phyloP scores from a whole-genome alignment of 2,329 filamentous ascomycete genomes.

The Fusarium sororula region DNA sequence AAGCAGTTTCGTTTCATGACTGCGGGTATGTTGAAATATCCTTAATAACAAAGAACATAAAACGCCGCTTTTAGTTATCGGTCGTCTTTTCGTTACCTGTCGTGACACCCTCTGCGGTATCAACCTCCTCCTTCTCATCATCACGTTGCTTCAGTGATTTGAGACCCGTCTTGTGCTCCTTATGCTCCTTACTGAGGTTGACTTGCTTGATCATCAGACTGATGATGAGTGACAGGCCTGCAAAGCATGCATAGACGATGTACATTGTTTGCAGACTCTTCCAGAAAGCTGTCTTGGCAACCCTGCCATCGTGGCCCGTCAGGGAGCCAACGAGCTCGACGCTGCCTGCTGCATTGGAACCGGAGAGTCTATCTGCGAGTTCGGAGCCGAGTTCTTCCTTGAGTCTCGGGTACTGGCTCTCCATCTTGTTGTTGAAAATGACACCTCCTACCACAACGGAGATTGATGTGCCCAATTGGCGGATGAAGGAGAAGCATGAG shows the following conservation, averaged over 20 bases:
- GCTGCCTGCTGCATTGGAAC: conserved; percentile 68
- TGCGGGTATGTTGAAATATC: neutral
- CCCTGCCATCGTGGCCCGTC: conserved; percentile 52
- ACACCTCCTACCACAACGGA: conserved; percentile 80
- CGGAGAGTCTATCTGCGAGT: conserved; percentile 62
- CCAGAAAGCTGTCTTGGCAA: conserved; percentile 59
- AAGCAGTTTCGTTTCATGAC: neutral
- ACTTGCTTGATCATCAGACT: conserved; percentile 59
- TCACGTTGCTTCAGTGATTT: conserved; percentile 50
- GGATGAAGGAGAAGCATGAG: conserved; percentile 72
- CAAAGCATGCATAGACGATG: conserved; percentile 63
- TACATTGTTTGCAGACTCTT: conserved; percentile 64
- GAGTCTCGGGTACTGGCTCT: conserved; percentile 61
- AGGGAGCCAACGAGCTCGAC: conserved; percentile 65
- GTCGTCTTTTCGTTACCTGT: conserved; percentile 20
- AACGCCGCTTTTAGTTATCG: conserved; percentile 9
- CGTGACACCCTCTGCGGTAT: neutral
- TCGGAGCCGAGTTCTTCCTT: conserved; percentile 59
- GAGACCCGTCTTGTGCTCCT: conserved; percentile 67
- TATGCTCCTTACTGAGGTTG: conserved; percentile 63
- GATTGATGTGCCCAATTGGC: conserved; percentile 73
- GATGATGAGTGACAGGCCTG: conserved; percentile 57
- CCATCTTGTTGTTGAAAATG: conserved; percentile 80
- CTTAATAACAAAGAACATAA: neutral
- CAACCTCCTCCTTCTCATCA: conserved; percentile 25